Evolutionary conservation across 225 moss, liverwort and hornwort genomes (phyloP).

Genomic region (Antitrichia curtipendula): DNA sequence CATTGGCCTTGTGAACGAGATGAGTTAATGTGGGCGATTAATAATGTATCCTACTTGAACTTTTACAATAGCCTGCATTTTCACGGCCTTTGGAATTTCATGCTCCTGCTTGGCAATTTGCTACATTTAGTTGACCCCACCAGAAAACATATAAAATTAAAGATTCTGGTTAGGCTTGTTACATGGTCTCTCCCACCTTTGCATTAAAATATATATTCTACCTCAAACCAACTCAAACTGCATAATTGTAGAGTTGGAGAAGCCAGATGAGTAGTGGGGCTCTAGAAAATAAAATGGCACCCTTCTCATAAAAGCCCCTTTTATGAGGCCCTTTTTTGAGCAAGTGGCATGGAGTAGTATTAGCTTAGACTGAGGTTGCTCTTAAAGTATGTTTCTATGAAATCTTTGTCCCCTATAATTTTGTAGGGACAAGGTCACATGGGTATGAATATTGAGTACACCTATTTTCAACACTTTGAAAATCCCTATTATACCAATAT

Average conservation of each 20-base stretch:
- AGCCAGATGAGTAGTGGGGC: accelerated
- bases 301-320: accelerated
- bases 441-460: no score
- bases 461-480: background rate
- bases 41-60: accelerated
- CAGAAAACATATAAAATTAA: no score
- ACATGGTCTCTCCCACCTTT: no score
- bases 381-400: background rate
- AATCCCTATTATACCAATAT: background rate
- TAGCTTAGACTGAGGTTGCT: accelerated
- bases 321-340: accelerated
- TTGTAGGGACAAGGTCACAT: background rate
- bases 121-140: accelerated
- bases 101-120: accelerated
- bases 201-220: no score
- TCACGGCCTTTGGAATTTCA: accelerated
- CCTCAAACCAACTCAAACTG: background rate
- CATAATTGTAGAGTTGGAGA: background rate
- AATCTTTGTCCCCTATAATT: accelerated
- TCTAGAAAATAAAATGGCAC: background rate
- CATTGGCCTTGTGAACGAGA: background rate
- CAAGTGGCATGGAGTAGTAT: accelerated
- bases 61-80: background rate
- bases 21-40: accelerated
- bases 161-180: no score